These are phyloP conservation scores for Termitomyces bulborhizus DNA, from an alignment of 768 basidiomycete species.

Conservation along the genomic window DNA sequence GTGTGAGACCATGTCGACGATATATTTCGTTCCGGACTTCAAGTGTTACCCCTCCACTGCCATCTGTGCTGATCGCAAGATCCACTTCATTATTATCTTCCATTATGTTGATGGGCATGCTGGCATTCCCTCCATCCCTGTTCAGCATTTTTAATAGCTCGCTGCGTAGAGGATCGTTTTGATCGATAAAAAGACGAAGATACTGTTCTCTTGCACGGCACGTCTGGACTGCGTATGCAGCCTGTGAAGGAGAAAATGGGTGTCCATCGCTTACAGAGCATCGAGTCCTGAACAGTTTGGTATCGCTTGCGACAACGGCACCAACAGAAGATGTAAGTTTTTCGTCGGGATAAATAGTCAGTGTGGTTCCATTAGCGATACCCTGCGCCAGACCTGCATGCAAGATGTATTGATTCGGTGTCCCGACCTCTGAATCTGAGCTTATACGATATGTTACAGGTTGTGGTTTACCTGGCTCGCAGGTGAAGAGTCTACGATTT, in stretches of 20 bases:
- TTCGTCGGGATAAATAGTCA: neutral
- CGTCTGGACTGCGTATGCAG: neutral
- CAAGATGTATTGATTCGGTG: neutral
- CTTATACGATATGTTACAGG: neutral
- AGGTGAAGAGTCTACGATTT: neutral
- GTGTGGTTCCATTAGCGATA: neutral
- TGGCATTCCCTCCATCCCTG: neutral
- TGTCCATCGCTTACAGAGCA: neutral
- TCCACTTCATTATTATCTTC: neutral
- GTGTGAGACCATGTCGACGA: neutral
- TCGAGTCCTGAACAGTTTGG: neutral
- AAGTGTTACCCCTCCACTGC: neutral
- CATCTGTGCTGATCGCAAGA: neutral
- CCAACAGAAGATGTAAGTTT: neutral
- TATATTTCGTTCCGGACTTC: neutral
- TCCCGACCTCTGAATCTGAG: neutral
- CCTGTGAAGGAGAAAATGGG: neutral
- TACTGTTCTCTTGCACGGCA: neutral
- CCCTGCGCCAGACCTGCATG: neutral
- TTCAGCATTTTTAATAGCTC: neutral
- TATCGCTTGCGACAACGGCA: neutral
- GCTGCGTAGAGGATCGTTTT: neutral
- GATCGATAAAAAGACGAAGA: neutral
- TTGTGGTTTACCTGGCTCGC: neutral
- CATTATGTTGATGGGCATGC: neutral